These are phyloP conservation scores for Apiospora koreana DNA, from an alignment of 2,329 filamentous ascomycete genomes.

Conservation along the genomic window DNA sequence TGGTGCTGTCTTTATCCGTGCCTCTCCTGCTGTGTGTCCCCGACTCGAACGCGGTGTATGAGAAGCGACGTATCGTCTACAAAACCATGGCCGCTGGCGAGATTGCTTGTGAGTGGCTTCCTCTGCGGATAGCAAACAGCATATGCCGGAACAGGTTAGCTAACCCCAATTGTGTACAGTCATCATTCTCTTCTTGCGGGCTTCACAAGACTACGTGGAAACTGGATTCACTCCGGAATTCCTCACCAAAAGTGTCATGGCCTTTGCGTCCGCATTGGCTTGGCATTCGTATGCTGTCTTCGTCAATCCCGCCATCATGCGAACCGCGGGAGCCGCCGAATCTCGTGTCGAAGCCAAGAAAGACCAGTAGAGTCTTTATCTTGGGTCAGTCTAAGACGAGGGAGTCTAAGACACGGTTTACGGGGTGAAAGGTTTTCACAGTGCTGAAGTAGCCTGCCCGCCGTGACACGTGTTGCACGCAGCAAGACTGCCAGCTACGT, in stretches of 20 bases:
- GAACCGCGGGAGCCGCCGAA: neutral
- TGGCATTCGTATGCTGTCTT: slow-evolving; percentile 21
- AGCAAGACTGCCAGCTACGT: neutral
- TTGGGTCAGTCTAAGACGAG: neutral
- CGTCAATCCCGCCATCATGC: slow-evolving; percentile 18
- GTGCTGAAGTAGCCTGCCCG: neutral
- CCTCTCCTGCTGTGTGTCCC: slow-evolving; percentile 22
- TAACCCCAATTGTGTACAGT: neutral
- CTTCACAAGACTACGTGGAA: neutral
- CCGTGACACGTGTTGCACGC: neutral
- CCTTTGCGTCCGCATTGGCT: slow-evolving; percentile 19
- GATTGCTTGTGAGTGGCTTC: slow-evolving; percentile 13
- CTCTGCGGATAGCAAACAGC: no score
- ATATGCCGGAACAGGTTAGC: neutral
- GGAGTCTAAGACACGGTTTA: neutral
- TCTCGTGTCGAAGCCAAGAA: slow-evolving; percentile 17
- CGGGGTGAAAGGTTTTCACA: neutral
- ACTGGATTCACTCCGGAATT: neutral
- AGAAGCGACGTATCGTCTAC: slow-evolving; percentile 22
- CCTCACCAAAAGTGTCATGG: slow-evolving; percentile 15
- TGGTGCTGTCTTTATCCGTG: slow-evolving; percentile 23
- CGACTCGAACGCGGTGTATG: slow-evolving; percentile 16
- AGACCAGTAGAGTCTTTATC: neutral
- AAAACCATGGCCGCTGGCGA: slow-evolving; percentile 24
- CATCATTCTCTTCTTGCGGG: slow-evolving; percentile 8